A percentile compares a stretch with the other conserved stretches of the same genome.
phyloP scores from a whole-genome alignment of 768 basidiomycete genomes.

The Xerocomus potaroensis region DNA sequence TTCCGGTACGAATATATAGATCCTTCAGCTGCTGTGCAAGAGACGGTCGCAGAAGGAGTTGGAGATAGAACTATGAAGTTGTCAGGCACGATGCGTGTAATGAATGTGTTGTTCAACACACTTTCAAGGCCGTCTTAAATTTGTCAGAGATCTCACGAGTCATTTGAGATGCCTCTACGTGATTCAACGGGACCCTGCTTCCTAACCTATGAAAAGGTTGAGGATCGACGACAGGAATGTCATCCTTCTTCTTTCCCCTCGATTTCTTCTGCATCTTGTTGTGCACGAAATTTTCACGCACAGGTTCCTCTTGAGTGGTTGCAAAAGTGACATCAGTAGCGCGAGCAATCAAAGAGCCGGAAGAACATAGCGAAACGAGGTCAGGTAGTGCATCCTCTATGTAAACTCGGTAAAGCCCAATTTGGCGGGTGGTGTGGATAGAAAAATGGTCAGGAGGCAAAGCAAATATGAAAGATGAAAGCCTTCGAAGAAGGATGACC shows the following conservation, averaged over 20 bases:
- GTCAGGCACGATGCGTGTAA: neutral
- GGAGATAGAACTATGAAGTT: conserved; percentile 23
- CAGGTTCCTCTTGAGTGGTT: conserved; percentile 1
- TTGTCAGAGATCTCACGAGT: conserved; percentile 15
- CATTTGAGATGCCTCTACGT: conserved; percentile 14
- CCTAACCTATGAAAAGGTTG: conserved; percentile 30
- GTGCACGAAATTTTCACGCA: conserved; percentile 1
- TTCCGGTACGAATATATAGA: conserved; percentile 5
- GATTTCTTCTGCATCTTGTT: conserved; percentile 29
- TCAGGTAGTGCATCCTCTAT: conserved; percentile 23
- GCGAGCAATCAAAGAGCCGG: conserved; percentile 5
- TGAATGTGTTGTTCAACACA: conserved; percentile 16
- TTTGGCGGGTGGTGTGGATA: conserved; percentile 3
- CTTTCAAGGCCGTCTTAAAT: conserved; percentile 30
- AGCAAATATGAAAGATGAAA: conserved; percentile 25
- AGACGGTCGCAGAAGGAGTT: conserved; percentile 14
- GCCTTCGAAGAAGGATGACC: conserved; percentile 18
- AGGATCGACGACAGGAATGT: conserved; percentile 18
- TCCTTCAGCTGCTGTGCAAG: conserved; percentile 8
- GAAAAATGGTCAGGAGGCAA: conserved; percentile 17
- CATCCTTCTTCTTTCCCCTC: conserved; percentile 16
- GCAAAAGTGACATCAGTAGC: neutral
- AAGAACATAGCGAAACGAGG: conserved; percentile 13
- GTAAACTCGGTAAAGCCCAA: conserved; percentile 20
- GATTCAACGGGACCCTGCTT: conserved; percentile 22